Base-by-base conservation (phyloP, 331 rosid species). In the Malus hybrid region DNA sequence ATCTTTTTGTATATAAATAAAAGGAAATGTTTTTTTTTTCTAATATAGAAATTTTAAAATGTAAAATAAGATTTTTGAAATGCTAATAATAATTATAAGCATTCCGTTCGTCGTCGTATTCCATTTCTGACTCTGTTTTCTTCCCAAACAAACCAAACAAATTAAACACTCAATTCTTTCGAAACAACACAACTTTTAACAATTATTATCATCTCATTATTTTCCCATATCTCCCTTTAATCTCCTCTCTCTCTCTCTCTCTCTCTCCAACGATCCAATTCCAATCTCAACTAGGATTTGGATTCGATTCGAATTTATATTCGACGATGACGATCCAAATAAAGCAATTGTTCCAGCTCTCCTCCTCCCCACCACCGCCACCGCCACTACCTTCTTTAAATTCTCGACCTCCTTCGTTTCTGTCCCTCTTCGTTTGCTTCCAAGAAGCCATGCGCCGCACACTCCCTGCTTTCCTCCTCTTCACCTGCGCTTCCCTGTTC, bases 381-480 rank as follows among this genome's bases (percentile, higher is more conserved):
- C 53, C 13, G 39, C 28, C 71, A 5, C 46, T 48, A 33, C 52
- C n/a, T 22, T 26, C 69, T 15, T 42, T 10, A 8, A n/a, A 10
- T 57, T 57, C 63, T 57, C 63, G 16, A 46, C 62, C 57, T 28
- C 16, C 36, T 10, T 30, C 19, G 2, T 70, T 5, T 46, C 18
- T 13, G 14, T 22, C 52, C 16, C 29, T 16, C 13, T 44, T 24
- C 63, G 9, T 63, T 9, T 44, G 10, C 66, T 50, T 26, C 30
- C 72, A 13, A 15, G 70, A 76, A 70, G 34, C 84, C 76, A 92
- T 90, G 93, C 81, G 78, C 12, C 80, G 87, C 10, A 72, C 71
- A 46, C 76, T 81, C 10, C 84, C 75, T 14, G n/a, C 85, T 29
- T 33, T 85, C 48, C 70, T 88, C 36, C 9, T 84, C 3, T 14